Base-by-base conservation (phyloP, 495 filamentous ascomycete species). In the Podospora australis region DNA sequence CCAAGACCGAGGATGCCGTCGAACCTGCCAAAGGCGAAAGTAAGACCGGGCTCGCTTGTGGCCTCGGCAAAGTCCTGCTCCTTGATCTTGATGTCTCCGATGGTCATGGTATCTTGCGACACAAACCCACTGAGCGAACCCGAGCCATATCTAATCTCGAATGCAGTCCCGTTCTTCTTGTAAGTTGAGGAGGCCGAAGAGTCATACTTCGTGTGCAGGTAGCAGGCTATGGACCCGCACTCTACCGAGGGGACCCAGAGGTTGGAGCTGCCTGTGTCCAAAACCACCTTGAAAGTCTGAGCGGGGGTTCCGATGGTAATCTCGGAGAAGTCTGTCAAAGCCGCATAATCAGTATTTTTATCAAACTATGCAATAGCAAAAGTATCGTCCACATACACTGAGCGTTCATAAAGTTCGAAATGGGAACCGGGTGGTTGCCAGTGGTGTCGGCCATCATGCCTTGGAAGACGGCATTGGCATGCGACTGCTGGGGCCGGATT, bases 251-350 rank as follows among this genome's bases (percentile, higher is more conserved):
- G 94, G 44, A 99, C 94, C 94, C 94, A 99, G 46, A 99, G 78
- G 74, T 99, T 99, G 54, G 94, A 99, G 76, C 90, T 96, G 53
- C 94, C 94, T 21, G 94, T 99, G 64, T 99, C 94, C 46, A 99
- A 82, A 50, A 99, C 85, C 52, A 99, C 94, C 77, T 99, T 99
- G 81, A 99, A 99, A 44, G 71, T 71, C 71, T 99, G 94, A 21
- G 92, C 82, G 39, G 94, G 94, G 20, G 83, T 90, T 58, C 94
- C 94, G 60, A 99, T 79, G 49, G 82, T 74, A 66, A 99, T 95
- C 62, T 95, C 88, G 48, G 92, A 95, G 82, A 94, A 99, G 74
- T 99, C 90, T 96, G 60, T 11, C 9, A 14, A 8, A 16, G n/a
- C n/a, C n/a, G n/a, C n/a, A n/a, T n/a, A n/a, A n/a, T n/a, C n/a